Base-by-base conservation (phyloP, 192 early-diverging fungal genomes). In the Backusella macrospora region DNA sequence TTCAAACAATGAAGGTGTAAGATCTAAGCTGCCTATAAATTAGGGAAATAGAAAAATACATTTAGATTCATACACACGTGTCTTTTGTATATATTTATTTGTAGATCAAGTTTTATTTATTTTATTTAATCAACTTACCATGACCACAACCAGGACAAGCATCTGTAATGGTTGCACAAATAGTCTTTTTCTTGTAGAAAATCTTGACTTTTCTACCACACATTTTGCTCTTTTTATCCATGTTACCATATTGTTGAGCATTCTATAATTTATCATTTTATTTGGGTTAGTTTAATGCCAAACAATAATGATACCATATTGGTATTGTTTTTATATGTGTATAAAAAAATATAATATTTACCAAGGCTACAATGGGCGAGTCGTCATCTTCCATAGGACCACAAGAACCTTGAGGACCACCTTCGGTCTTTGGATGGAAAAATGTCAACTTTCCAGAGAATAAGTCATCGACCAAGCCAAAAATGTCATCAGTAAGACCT, bases 81-180 rank as follows among this genome's bases (percentile, higher is more conserved):
- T 62, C n/a, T 5, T 14, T 6, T 34, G 26, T 69, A 13, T 26
- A 66, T 12, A 66, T 13, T 14, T 37, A n/a, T 66, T 8, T 42
- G 42, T 42, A 65, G 63, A 65, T 39, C 34, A 43, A 66, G 39
- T 21, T 6, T 59, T 12, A 46, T 45, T 45, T 34, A 59, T 34
- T 34, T 46, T 21, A 16, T 39, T 14, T 15, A 69, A 18, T 9
- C 14, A 3, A 45, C 59, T 71, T 76, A 76, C 74, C 55, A 16
- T 71, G n/a, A 4, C 16, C 16, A 67, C 85, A 86, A 42, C 55
- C 81, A 26, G 85, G 85, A 75, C 85, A 86, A 14, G 81, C 80
- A 63, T 86, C 85, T 3, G 79, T 81, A 18, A 84, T 80, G 6
- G 77, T 78, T 77, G 79, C 13, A 55, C 45, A 29, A 76, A 80